phyloP scores from a whole-genome alignment of 2,329 filamentous ascomycete genomes.

The Colletotrichum tropicale region DNA sequence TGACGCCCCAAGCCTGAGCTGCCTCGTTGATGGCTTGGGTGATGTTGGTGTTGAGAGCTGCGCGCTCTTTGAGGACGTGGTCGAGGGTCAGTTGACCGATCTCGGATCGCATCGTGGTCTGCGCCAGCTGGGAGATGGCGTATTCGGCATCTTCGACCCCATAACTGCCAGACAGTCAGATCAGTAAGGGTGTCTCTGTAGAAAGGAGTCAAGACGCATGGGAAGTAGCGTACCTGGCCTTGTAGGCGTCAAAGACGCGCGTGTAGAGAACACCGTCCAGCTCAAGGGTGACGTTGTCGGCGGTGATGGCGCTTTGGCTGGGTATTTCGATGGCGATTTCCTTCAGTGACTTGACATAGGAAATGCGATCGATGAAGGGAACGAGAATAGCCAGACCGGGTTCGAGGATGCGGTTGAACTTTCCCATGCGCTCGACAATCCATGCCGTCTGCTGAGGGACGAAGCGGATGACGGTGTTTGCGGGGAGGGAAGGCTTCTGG shows the following conservation, averaged over 20 bases:
- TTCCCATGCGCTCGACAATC: slow-evolving; percentile 99
- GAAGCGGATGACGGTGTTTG: slow-evolving; percentile 94
- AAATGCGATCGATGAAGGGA: slow-evolving; percentile 92
- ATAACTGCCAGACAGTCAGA: slow-evolving; percentile 64
- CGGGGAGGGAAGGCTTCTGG: slow-evolving; percentile 74
- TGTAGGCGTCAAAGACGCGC: slow-evolving; percentile 96
- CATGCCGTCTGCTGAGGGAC: slow-evolving; percentile 99
- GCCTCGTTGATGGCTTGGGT: slow-evolving; percentile 99
- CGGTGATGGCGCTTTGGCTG: slow-evolving; percentile 96
- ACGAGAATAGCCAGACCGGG: slow-evolving; percentile 89
- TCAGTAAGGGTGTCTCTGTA: no score
- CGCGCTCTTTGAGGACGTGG: slow-evolving; percentile 96
- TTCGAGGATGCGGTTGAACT: slow-evolving; percentile 91
- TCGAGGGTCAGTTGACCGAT: slow-evolving; percentile 96
- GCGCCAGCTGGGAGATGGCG: slow-evolving; percentile 95
- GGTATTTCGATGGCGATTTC: slow-evolving; percentile 96
- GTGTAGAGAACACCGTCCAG: slow-evolving; percentile 96
- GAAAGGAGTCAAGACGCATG: neutral
- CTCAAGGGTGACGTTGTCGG: slow-evolving; percentile 97
- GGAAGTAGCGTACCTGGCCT: slow-evolving; percentile 74
- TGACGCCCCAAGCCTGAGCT: slow-evolving; percentile 94
- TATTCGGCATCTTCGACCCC: slow-evolving; percentile 99
- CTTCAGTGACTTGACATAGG: slow-evolving; percentile 97
- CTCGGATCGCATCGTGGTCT: slow-evolving; percentile 98
- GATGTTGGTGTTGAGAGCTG: slow-evolving; percentile 95